phyloP scores from a whole-genome alignment of 768 basidiomycete genomes.

The Phlegmacium glaucopus region DNA sequence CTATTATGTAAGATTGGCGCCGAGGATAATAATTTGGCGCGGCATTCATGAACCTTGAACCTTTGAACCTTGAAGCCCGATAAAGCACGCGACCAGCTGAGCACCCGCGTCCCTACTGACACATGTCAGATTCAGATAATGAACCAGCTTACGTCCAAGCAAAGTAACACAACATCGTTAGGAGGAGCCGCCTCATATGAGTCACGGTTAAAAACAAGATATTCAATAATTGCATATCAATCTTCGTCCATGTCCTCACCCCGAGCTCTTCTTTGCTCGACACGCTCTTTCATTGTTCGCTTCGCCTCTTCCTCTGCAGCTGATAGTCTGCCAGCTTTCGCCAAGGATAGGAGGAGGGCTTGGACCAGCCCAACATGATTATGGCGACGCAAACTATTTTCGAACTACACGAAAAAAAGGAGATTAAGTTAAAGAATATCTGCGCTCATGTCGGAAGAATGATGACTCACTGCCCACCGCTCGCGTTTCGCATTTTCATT shows the following conservation, averaged over 20 bases:
- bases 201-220: neutral
- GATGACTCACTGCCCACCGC: slow-evolving; percentile 71
- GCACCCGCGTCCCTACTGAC: too few species aligned
- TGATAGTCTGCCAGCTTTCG: slow-evolving; percentile 63
- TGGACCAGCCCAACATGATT: slow-evolving; percentile 85
- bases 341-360: slow-evolving; percentile 67
- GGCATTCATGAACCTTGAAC: too few species aligned
- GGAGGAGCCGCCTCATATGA: too few species aligned
- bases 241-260: slow-evolving; percentile 49
- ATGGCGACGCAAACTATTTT: slow-evolving; percentile 83
- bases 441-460: slow-evolving; percentile 10
- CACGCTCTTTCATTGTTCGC: slow-evolving; percentile 41
- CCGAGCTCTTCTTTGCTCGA: slow-evolving; percentile 40
- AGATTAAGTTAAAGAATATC: slow-evolving; percentile 11
- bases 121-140: too few species aligned
- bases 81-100: too few species aligned
- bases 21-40: too few species aligned
- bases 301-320: slow-evolving; percentile 46
- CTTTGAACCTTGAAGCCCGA: too few species aligned
- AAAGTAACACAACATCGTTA: too few species aligned
- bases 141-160: too few species aligned
- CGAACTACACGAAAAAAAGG: slow-evolving; percentile 50
- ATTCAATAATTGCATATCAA: slow-evolving; percentile 16
- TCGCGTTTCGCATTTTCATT: slow-evolving; percentile 75
- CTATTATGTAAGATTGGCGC: too few species aligned